phyloP scores from a whole-genome alignment of 345 rosid genomes.

The Citrus maxima region DNA sequence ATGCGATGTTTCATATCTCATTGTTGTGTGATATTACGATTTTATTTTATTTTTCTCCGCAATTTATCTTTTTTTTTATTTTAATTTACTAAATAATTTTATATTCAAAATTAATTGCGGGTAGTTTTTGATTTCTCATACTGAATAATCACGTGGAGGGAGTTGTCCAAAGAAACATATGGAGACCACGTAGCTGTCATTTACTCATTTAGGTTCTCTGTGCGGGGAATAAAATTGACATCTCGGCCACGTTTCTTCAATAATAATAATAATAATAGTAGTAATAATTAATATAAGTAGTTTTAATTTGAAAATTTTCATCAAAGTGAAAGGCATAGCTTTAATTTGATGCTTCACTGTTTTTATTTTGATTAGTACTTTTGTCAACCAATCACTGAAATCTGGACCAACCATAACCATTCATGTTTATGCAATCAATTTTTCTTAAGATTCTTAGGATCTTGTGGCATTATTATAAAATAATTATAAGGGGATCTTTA shows the following conservation, averaged over 20 bases:
- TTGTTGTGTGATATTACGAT: background rate
- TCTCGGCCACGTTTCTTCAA: slow-evolving; percentile 16
- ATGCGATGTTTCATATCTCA: too few species aligned
- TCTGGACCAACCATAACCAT: background rate
- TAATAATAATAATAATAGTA: too few species aligned
- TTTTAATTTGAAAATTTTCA: background rate
- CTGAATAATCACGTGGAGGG: slow-evolving; percentile 18
- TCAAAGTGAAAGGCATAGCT: background rate
- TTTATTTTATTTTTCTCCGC: background rate
- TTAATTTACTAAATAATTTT: too few species aligned
- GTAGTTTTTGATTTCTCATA: background rate
- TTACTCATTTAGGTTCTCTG: background rate
- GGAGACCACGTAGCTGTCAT: slow-evolving; percentile 1
- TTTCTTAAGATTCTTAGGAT: background rate
- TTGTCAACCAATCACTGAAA: background rate
- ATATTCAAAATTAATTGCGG: background rate
- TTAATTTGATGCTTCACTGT: background rate
- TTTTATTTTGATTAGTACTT: too few species aligned
- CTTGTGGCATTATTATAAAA: background rate
- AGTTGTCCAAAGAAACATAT: background rate
- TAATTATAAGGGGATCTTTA: background rate
- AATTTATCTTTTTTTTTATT: too few species aligned
- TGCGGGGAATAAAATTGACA: background rate
- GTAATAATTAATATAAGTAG: too few species aligned
- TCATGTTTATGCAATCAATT: background rate